Evolutionary conservation across 192 early-diverging fungal genomes (phyloP), one percentile per base, ranked within the genome.

Genomic region (Podila epicladia): DNA sequence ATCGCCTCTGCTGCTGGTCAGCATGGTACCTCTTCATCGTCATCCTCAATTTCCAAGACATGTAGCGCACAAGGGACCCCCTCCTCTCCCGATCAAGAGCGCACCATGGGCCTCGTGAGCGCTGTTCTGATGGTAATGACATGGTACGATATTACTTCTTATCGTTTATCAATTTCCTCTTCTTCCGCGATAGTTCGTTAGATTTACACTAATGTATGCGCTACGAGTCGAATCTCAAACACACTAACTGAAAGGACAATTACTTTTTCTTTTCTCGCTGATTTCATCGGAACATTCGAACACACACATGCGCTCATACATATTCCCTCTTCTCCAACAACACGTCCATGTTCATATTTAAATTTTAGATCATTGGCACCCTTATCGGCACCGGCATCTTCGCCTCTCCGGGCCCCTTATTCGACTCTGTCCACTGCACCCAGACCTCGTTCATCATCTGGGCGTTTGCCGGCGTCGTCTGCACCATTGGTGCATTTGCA

Each of bases 311-410:
- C 33, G 6, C 6, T 5, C 33, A 33, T 5, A 33, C 33, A 33
- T 31, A n/a, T 19, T 6, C 26, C 58, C 33, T 12, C 53, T 58
- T 31, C 55, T 53, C 29, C 6, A 2, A 41, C 26, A 9, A 28
- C 26, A 33, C 33, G 0, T 33, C 33, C 33, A 33, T 3, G 33
- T 33, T 33, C 3, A 33, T 33, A 33, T 33, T 33, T 33, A 6
- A 33, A 33, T 33, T 38, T 17, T 61, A 80, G 86, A 87, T 83
- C 59, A 63, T 83, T n/a, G 82, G 82, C 19, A 76, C 75, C 3
- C 59, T 83, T 0, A 77, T 83, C 33, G 91, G 91, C n/a, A 85
- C 84, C 48, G 91, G 91, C 11, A 92, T 92, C 31, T 92, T 91
- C 72, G 90, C 91, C 11, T 88, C 87, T 0, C 90, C 90, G 17